Conservation (phyloP, 306 rosid genomes). For the Prunus davidiana region DNA sequence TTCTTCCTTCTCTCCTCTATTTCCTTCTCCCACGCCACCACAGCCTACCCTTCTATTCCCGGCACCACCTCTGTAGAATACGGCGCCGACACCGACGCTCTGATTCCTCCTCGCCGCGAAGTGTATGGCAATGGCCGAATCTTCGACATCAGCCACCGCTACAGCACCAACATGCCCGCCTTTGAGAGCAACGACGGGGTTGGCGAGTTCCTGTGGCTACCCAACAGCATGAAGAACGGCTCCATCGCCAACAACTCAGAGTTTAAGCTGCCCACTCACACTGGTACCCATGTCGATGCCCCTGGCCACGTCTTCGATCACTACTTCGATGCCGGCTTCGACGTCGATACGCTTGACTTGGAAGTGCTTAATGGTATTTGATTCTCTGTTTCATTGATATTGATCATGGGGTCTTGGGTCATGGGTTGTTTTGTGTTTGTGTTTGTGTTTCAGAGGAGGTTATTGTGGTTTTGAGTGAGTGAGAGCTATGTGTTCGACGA, state of each 20-base stretch:
- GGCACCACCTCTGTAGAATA: slow-evolving; percentile 36
- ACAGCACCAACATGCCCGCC: slow-evolving; percentile 51
- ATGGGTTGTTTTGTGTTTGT: not conserved
- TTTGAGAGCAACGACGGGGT: slow-evolving; percentile 59
- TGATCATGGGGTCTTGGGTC: not conserved
- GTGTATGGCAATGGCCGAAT: slow-evolving; percentile 66
- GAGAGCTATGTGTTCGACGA: not conserved
- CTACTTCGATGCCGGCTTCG: slow-evolving; percentile 84
- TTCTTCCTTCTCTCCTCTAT: slow-evolving; percentile 28
- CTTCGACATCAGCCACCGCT: slow-evolving; percentile 63
- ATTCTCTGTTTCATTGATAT: not conserved
- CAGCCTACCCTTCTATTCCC: slow-evolving; percentile 57
- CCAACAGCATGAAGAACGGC: slow-evolving; percentile 76
- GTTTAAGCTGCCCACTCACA: slow-evolving; percentile 64
- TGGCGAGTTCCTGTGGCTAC: slow-evolving; percentile 69
- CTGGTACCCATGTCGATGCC: slow-evolving; percentile 87
- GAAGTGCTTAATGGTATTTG: slow-evolving; percentile 63
- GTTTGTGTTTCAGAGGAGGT: not conserved
- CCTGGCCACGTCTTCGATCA: slow-evolving; percentile 77
- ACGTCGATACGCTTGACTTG: slow-evolving; percentile 72
- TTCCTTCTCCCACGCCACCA: slow-evolving; percentile 25
- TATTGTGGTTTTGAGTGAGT: not conserved
- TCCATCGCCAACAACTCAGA: slow-evolving; percentile 56
- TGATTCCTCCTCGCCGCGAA: slow-evolving; percentile 69
- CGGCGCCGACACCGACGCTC: slow-evolving; percentile 7